Percentiles rank a stretch among this genome's conserved stretches.
phyloP scores from a whole-genome alignment of 2,329 filamentous ascomycete genomes.

The Phyllosticta citriasiana region DNA sequence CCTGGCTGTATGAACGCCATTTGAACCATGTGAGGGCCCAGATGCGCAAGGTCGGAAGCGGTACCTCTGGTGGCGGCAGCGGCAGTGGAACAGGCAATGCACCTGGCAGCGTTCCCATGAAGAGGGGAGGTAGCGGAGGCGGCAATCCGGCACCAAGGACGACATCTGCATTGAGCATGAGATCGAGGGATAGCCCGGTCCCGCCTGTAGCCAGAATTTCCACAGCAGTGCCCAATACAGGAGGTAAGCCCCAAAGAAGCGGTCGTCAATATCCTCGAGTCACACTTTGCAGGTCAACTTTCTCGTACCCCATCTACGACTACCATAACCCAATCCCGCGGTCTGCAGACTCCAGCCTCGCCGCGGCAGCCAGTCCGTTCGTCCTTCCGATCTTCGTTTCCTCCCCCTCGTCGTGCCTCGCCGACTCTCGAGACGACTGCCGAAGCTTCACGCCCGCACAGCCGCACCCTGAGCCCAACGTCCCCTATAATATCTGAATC shows the following conservation, averaged over 20 bases:
- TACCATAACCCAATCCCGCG: slow-evolving; percentile 31
- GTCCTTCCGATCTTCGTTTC: slow-evolving; percentile 19
- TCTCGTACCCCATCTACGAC: slow-evolving; percentile 40
- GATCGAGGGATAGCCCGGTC: slow-evolving; percentile 46
- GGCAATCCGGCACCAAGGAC: slow-evolving; percentile 29
- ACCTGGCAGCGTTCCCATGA: slow-evolving; percentile 38
- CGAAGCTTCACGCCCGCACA: slow-evolving; percentile 16
- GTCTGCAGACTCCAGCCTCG: slow-evolving; percentile 14
- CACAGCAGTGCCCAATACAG: slow-evolving; percentile 30
- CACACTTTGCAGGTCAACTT: slow-evolving; percentile 14
- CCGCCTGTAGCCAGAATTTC: slow-evolving; percentile 21
- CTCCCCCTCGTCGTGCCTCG: slow-evolving; percentile 8
- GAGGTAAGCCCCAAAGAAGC: slow-evolving; percentile 6
- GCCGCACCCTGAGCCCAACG: slow-evolving; percentile 19
- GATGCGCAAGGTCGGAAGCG: slow-evolving; percentile 64
- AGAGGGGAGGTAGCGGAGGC: slow-evolving; percentile 40
- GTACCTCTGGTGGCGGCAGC: slow-evolving; percentile 47
- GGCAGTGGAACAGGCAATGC: slow-evolving; percentile 33
- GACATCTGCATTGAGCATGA: slow-evolving; percentile 47
- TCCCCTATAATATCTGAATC: slow-evolving; percentile 16
- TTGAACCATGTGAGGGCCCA: slow-evolving; percentile 82
- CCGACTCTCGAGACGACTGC: slow-evolving; percentile 13
- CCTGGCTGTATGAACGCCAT: slow-evolving; percentile 87
- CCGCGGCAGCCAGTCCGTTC: slow-evolving; percentile 18
- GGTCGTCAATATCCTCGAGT: not conserved